These are phyloP conservation scores for Hyphopichia homilentoma DNA, from an alignment of 805 yeast species.

Conservation along the genomic window DNA sequence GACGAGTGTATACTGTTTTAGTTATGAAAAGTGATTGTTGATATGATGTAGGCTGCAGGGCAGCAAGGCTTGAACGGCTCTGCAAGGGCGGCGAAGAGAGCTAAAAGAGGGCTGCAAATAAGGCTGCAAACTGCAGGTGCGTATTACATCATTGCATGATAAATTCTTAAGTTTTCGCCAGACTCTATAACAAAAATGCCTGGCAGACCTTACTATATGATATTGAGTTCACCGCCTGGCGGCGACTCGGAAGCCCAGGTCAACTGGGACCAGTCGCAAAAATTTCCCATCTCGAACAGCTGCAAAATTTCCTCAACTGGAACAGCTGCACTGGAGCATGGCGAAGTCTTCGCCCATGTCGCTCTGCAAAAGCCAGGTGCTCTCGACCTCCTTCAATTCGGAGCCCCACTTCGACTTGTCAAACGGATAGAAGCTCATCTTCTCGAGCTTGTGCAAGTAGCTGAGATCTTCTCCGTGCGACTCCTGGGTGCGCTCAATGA, in stretches of 20 bases:
- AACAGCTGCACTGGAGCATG: conserved; percentile 77
- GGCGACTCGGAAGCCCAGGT: no score
- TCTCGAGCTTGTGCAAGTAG: conserved; percentile 55
- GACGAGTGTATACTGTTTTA: background rate
- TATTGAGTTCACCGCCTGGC: no score
- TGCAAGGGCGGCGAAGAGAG: no score
- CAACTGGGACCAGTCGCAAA: no score
- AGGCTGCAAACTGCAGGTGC: no score
- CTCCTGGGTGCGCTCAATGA: conserved; percentile 55
- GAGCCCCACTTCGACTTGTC: conserved; percentile 65
- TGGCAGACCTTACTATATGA: no score
- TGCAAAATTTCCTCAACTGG: conserved; percentile 30
- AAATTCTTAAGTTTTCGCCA: no score
- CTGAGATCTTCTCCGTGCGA: conserved; percentile 45
- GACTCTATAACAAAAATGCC: no score
- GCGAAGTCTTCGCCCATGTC: conserved; percentile 49
- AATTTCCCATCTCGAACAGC: no score
- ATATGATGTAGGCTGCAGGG: background rate
- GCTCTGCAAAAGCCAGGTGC: conserved; percentile 48
- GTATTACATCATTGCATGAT: no score
- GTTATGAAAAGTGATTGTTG: conserved; percentile 1
- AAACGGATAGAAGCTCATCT: conserved; percentile 76
- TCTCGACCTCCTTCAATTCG: conserved; percentile 55
- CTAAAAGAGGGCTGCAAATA: no score
- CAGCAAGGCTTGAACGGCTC: background rate